Base-by-base conservation (phyloP, 2,329 filamentous ascomycete genomes). In the Fusarium sp. region DNA sequence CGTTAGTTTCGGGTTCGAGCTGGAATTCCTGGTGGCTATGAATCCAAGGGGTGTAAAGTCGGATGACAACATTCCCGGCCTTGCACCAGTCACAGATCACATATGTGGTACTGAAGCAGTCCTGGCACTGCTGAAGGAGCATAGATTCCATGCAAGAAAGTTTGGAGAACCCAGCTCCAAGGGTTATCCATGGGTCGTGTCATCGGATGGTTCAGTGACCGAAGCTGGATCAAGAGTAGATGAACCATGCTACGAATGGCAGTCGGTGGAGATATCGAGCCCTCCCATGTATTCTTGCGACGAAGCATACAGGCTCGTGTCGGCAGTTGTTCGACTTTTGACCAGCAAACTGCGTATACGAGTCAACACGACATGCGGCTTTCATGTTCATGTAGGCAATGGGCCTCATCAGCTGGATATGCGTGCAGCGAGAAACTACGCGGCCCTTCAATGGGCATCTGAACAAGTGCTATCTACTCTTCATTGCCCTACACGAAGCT, bases 311-410 rank as follows among this genome's bases (percentile, higher is more conserved):
- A 57, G 71, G 10, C 71, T 79, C 55, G 57, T 80, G 9, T 55
- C 66, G 21, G 69, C 73, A 5, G 74, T 78, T 5, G 64, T 80
- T 10, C 72, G 76, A 27, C 37, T 78, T 6, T 50, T 81, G 8
- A 79, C 74, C 3, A 67, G 62, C 8, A 69, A 62, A 1, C 75
- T 77, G 42, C 73, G 77, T 17, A 52, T 76, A 17, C 73, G 77
- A 3, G 67, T 80, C 14, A 81, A 81, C 52, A 31, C 62, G 0
- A 66, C 70, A 2, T 77, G 76, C 27, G 78, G 78, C 11, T 67
- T 81, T 20, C 78, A 80, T 48, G 76, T 81, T 15, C 78, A 81
- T 46, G 68, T 81, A 6, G 79, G 77, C 7, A 76, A 76, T 46
- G 79, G 79, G 1, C 53, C 33, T 15, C 57, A 69, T n/a, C 71